Evolutionary conservation across 331 rosid species (phyloP), one percentile per base, ranked within the genome.

Genomic region (Pyrus hybrid): DNA sequence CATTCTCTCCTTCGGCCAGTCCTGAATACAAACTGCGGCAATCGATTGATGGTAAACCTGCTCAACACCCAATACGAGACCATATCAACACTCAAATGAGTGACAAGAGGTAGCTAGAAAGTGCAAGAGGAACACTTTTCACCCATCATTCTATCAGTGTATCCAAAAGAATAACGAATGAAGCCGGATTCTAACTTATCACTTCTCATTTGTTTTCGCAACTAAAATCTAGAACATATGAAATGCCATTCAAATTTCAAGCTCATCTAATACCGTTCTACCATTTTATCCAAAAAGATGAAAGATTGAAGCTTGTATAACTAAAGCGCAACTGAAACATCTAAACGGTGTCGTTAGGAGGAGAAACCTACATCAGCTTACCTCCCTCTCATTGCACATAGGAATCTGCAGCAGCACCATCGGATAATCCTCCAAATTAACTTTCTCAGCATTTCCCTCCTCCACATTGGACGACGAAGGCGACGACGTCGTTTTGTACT

Each of bases 21-120:
- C 99, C 88, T 80, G 80, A 79, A 95, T 73, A 80, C 99, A 90
- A 69, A 90, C 97, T 9, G 99, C 95, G 13, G 90, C 97, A 84
- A 95, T 95, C 10, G 99, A 95, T 80, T 95, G 99, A 43, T 95
- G 99, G 85, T 95, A 95, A 68, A 95, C 99, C 99, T 95, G 86
- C 30, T 21, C 47, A 76, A 21, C 84, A 84, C 73, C 51, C 66
- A 70, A 22, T 33, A 30, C 41, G 60, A 72, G 60, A 60, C 81
- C 74, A 84, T 51, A 62, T 77, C 63, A 82, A 30, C 21, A 60
- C 71, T 53, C 57, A 29, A 69, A 54, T 6, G 33, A 22, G 45
- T 22, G 68, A 63, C 67, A 9, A 53, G 30, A 60, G 69, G 49
- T n/a, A 9, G 16, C 70, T 20, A 63, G 3, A 8, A 17, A 10